Evolutionary conservation across 768 basidiomycete genomes (phyloP).

Genomic region (Kockovaella imperatae): DNA sequence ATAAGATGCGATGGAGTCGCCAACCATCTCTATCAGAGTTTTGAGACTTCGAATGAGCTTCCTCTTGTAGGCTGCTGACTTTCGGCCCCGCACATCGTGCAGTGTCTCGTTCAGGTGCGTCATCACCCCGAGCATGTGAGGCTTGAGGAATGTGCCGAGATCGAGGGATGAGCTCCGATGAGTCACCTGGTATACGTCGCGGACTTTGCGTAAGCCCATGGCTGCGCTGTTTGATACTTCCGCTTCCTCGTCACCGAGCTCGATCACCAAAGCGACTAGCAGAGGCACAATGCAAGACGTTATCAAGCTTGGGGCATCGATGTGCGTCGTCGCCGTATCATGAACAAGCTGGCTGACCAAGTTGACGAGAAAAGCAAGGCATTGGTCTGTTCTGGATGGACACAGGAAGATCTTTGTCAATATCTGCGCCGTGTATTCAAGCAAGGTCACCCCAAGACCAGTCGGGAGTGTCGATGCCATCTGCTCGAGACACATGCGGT

Average conservation of each 20-base stretch:
- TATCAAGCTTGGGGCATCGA: conserved; percentile 44
- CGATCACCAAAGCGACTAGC: conserved; percentile 66
- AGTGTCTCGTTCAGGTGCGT: conserved; percentile 76
- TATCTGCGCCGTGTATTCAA: conserved; percentile 25
- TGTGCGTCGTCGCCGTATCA: conserved; percentile 5
- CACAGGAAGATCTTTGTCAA: conserved; percentile 30
- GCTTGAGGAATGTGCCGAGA: conserved; percentile 59
- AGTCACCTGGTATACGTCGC: conserved; percentile 31
- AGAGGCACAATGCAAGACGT: conserved; percentile 62
- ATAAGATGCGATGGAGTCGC: conserved; percentile 62
- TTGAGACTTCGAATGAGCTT: conserved; percentile 74
- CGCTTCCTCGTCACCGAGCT: conserved; percentile 62
- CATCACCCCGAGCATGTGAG: conserved; percentile 74
- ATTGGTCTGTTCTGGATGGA: conserved; percentile 8
- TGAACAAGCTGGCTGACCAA: conserved; percentile 17
- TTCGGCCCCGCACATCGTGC: conserved; percentile 74
- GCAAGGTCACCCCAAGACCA: conserved; percentile 24
- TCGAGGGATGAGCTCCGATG: conserved; percentile 6
- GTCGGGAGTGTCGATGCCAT: conserved; percentile 21
- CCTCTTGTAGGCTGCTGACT: conserved; percentile 59
- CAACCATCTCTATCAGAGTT: conserved; percentile 61
- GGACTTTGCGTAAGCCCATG: conserved; percentile 29
- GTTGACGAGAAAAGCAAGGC: conserved; percentile 25
- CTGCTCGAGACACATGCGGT: conserved; percentile 14
- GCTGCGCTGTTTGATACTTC: conserved; percentile 50